Evolutionary conservation across 805 yeast genomes (phyloP), one percentile per base, ranked within the genome.

Genomic region (Jamesozyma lodderae): DNA sequence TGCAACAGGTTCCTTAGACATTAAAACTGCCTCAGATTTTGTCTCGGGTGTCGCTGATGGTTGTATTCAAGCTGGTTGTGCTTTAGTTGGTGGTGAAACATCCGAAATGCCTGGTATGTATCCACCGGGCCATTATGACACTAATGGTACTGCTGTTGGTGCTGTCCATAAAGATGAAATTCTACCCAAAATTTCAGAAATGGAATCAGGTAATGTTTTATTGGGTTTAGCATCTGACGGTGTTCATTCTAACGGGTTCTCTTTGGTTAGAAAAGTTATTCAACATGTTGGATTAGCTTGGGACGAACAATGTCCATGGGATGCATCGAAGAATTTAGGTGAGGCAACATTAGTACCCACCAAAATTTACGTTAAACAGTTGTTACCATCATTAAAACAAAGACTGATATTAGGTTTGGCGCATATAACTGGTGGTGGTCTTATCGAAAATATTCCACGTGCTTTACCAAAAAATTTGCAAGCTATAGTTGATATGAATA

Each of bases 21-120:
- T 88, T 45, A 65, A 72, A 41, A 72, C 85, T 31, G 95, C 97
- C 6, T 79, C 92, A 19, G 79, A 77, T 48, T 92, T 92, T 51
- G 97, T 92, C 27, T 69, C 75, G 44, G 97, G 98, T 64, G 98
- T 92, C 46, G 96, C 96, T 35, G 83, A 83, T 46, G 99, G 98
- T 41, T 92, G 99, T 69, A 79, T 80, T 47, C 75, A 77, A 48
- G 83, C 97, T 24, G 96, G 95, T 9, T 90, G 98, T 72, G 98
- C 99, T 5, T 71, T 92, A 41, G 96, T 92, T 38, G 99, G 99
- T 40, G 99, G 99, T 48, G 99, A 92, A 66, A 92, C 99, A 27
- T 82, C 95, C 38, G 99, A 92, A 70, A 92, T 92, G 99, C 99
- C 99, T 20, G 98, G 98, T 48, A 85, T 92, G 83, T 92, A 92